phyloP scores from a whole-genome alignment of 371 early-diverging fungal species.

The Batkoa obscura region DNA sequence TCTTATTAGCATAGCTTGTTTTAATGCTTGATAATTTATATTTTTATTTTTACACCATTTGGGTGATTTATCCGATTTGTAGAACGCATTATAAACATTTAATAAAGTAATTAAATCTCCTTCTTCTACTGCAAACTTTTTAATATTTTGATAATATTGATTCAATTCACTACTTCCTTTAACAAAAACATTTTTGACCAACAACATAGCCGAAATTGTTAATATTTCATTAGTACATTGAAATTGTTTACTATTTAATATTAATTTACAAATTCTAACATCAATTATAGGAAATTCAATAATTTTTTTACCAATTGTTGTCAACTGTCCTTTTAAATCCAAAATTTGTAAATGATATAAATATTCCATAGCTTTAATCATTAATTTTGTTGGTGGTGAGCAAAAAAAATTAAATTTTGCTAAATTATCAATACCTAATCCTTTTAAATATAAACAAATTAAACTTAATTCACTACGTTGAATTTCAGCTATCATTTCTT shows the following conservation, averaged over 20 bases:
- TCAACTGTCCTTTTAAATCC: slow-evolving; percentile 46
- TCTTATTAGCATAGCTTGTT: no score
- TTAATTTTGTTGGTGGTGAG: slow-evolving; percentile 12
- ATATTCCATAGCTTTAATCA: slow-evolving; percentile 15
- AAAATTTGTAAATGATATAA: slow-evolving; percentile 53
- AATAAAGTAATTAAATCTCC: slow-evolving; percentile 67
- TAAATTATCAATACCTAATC: slow-evolving; percentile 59
- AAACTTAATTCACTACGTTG: slow-evolving; percentile 40
- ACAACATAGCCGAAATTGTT: slow-evolving; percentile 64
- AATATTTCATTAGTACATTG: slow-evolving; percentile 58
- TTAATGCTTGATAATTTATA: no score
- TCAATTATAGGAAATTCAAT: not conserved
- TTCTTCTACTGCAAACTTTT: slow-evolving; percentile 60
- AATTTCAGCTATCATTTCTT: slow-evolving; percentile 48
- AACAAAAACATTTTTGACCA: slow-evolving; percentile 32
- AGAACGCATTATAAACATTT: no score
- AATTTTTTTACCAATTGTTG: no score
- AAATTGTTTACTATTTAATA: slow-evolving; percentile 39
- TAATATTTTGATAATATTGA: slow-evolving; percentile 30
- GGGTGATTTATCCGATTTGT: no score
- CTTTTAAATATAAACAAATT: slow-evolving; percentile 44
- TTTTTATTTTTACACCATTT: no score
- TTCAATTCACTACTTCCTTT: slow-evolving; percentile 10
- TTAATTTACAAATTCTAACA: slow-evolving; percentile 11
- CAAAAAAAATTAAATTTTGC: slow-evolving; percentile 55